Evolutionary conservation across 306 rosid species (phyloP), one percentile per base, ranked within the genome.

Genomic region (Citrullus amarus): DNA sequence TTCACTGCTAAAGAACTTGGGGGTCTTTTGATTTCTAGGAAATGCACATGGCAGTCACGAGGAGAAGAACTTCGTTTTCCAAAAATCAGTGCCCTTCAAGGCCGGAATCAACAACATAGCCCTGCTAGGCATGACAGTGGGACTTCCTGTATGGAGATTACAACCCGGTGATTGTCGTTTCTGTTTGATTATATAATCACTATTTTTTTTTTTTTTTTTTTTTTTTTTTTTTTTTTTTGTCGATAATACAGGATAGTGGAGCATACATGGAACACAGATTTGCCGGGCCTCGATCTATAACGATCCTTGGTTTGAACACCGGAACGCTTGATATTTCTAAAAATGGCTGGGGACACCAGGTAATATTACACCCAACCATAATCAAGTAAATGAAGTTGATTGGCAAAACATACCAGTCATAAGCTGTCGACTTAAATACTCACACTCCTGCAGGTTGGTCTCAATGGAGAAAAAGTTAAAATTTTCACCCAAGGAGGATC

Each of bases 201-300:
- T 0, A 22, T 22, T 22, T 22, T 22, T 22, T 22, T 22, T 22
- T 22, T 22, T 22, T 22, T 22, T 22, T 22, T 22, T 22, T 43
- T 6, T 48, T 46, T 54, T 71, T 51, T 32, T 63, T 51, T 36
- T 6, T 25, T 25, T 54, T 71, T 51, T 32, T 25, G 43, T 25
- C 14, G 58, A 76, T 78, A 62, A 77, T 78, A 66, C 80, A 95
- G 97, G 97, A 96, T 79, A 91, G 98, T 53, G 99, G 98, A 86
- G 90, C 98, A 43, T 96, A 96, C 87, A 90, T 96, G 99, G 99
- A 96, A 68, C 93, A 85, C 81, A 90, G 99, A 80, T 91, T 20
- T 54, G 91, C 98, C 0, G 99, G 96, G 55, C 96, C 91, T 56
- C 84, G 84, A 36, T 11, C 85, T 2, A 11, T 91, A n/a, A 55